Conservation (phyloP, 2,329 filamentous ascomycete species). For the Blumeriella jaapii region DNA sequence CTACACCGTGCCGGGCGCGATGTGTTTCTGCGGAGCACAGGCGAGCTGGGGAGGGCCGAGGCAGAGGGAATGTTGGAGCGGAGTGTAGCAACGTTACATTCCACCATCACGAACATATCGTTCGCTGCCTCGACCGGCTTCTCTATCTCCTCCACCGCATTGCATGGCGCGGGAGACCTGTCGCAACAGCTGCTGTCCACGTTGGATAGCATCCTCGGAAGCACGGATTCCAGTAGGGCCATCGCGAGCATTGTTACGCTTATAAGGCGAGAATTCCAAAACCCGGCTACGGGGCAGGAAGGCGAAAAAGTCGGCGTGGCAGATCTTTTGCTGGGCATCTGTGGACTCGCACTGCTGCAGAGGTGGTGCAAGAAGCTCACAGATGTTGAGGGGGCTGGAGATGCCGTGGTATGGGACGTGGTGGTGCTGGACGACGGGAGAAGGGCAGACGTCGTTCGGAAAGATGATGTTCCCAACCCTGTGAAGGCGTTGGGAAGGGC, state of each 20-base stretch:
- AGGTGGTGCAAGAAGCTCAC: constrained; percentile 40
- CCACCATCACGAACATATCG: constrained; percentile 44
- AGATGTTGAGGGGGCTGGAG: constrained; percentile 39
- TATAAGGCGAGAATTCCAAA: constrained; percentile 51
- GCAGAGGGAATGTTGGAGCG: constrained; percentile 45
- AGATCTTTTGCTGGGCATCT: constrained; percentile 49
- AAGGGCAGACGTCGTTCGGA: constrained; percentile 41
- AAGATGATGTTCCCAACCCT: constrained; percentile 6
- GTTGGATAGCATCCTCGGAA: constrained; percentile 53
- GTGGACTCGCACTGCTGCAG: constrained; percentile 51
- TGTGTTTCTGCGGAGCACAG: constrained; percentile 24
- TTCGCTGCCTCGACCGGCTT: constrained; percentile 53
- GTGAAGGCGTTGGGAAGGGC: constrained; percentile 24
- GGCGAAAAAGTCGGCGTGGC: constrained; percentile 49
- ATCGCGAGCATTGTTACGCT: constrained; percentile 56
- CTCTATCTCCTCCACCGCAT: constrained; percentile 42
- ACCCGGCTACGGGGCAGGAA: constrained; percentile 45
- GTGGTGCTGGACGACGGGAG: constrained; percentile 49
- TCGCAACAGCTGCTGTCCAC: constrained; percentile 47
- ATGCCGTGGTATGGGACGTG: constrained; percentile 55
- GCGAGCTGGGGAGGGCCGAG: constrained; percentile 37
- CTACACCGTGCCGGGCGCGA: constrained; percentile 28
- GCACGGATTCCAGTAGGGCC: constrained; percentile 56
- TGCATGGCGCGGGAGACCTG: constrained; percentile 42
- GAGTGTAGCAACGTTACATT: constrained; percentile 44